phyloP scores from a whole-genome alignment of 495 filamentous ascomycete species.

The Penicillium crystallinum region DNA sequence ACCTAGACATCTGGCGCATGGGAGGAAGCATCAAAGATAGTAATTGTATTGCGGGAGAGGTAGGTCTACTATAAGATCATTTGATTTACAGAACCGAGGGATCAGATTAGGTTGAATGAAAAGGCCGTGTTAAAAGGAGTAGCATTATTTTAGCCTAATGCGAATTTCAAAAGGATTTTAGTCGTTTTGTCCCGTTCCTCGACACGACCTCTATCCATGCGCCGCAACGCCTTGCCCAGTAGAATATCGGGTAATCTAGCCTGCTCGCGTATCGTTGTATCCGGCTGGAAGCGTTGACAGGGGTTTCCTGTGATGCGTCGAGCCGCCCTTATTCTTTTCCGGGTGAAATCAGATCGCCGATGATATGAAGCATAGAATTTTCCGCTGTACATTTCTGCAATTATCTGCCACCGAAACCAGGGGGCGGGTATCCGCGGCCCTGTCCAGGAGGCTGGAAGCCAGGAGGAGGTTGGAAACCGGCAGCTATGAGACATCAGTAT shows the following conservation, averaged over 20 bases:
- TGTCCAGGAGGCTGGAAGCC: conserved; percentile 60
- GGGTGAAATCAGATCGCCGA: conserved; percentile 17
- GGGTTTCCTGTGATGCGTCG: conserved; percentile 4
- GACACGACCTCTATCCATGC: conserved; percentile 40
- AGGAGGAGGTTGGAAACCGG: conserved; percentile 64
- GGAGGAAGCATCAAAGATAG: not conserved
- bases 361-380: conserved; percentile 19
- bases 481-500: conserved; percentile 34
- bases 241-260: conserved; percentile 28
- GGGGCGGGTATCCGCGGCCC: conserved; percentile 66
- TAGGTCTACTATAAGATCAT: not conserved
- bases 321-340: conserved; percentile 4
- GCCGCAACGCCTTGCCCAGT: conserved; percentile 47
- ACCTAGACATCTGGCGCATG: not conserved
- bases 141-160: conserved; percentile 34
- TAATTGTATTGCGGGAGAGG: not conserved
- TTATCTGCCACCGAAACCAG: conserved; percentile 75
- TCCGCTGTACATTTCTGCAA: conserved; percentile 18
- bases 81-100: not conserved
- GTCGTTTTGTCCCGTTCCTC: conserved; percentile 26
- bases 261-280: conserved; percentile 10
- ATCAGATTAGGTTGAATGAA: not conserved
- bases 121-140: conserved; percentile 5
- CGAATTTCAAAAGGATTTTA: conserved; percentile 24
- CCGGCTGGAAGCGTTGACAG: conserved; percentile 3